Conservation (phyloP, 1,139 yeast genomes). For the Saccharomyces pastorianus region DNA sequence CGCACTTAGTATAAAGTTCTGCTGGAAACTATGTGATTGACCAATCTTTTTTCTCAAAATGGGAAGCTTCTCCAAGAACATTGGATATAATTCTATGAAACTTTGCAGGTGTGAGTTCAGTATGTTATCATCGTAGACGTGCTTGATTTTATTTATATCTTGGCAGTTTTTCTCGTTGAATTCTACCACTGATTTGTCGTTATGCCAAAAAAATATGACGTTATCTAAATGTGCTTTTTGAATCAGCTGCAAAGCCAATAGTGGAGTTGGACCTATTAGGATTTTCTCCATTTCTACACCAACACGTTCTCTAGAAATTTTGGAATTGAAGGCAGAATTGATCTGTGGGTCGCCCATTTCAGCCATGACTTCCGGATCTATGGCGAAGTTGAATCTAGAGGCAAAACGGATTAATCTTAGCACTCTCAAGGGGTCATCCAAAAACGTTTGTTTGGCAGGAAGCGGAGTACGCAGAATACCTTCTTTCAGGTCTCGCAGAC, state of each 20-base stretch:
- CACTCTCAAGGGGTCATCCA: constrained; percentile 90
- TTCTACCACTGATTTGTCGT: constrained; percentile 16
- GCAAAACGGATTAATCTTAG: constrained; percentile 81
- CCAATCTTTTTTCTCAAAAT: constrained; percentile 5
- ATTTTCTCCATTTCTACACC: constrained; percentile 84
- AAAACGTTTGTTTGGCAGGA: constrained; percentile 71
- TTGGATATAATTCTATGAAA: constrained; percentile 9
- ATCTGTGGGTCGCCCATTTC: constrained; percentile 63
- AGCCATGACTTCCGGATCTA: constrained; percentile 49
- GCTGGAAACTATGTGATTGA: constrained; percentile 11
- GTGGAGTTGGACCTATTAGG: constrained; percentile 51
- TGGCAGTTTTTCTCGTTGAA: constrained; percentile 14
- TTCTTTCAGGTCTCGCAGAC: constrained; percentile 57
- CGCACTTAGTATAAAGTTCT: constrained; percentile 18
- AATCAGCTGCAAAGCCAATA: constrained; percentile 55
- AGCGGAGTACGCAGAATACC: constrained; percentile 85
- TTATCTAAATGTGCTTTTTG: constrained; percentile 47
- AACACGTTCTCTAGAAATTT: constrained; percentile 87
- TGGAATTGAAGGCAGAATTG: constrained; percentile 50
- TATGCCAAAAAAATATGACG: constrained; percentile 43
- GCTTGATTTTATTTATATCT: constrained; percentile 10
- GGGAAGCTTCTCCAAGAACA: constrained; percentile 8
- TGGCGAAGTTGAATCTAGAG: constrained; percentile 58
- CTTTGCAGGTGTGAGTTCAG: constrained; percentile 16
- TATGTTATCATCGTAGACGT: constrained; percentile 9